Evolutionary conservation across 1,284 basidiomycete species (phyloP), one percentile per base, ranked within the genome.

Genomic region (Microbotryum violaceum): DNA sequence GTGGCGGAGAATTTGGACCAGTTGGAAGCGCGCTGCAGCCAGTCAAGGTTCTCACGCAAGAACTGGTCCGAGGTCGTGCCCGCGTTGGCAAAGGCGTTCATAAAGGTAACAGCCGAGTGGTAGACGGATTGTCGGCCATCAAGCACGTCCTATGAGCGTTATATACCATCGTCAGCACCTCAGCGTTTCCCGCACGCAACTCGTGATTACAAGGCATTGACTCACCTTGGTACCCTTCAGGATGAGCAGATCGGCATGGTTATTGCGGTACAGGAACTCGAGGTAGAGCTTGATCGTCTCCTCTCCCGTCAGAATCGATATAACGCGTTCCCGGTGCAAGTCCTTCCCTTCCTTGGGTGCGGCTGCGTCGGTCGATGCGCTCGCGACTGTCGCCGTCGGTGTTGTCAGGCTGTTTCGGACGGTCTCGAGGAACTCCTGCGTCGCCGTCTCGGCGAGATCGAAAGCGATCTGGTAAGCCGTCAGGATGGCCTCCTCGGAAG

Each of bases 1-100:
- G 93, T 96, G 3, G 92, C 89, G 9, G 90, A 89, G 77, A 97
- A 97, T 74, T 97, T 97, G 49, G 90, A 89, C 93, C 93, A 97
- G 74, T 97, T 96, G 48, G 86, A 87, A 3, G 93, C 93, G 63
- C 89, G 82, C 27, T 84, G 88, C 2, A 97, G 82, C 91, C 91
- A 97, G 74, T 94, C 92, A 52, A 97, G 81, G 74, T 97, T 97
- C 61, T 94, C 89, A 12, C 91, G 85, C 31, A 97, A 78, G 80
- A 97, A 97, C 45, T 82, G 75, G 71, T 97, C 93, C 3, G 91
- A 92, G 0, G 91, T 91, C 1, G 93, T 97, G 52, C 93, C 93
- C 27, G 92, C 86, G 74, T 94, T 86, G 83, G 93, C 92, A 75
- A 92, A 97, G 2, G 93, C 91, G 74, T 97, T 96, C 74, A 92